Evolutionary conservation across 139 green algal genomes (phyloP).

Genomic region (Coccomyxa sp.): DNA sequence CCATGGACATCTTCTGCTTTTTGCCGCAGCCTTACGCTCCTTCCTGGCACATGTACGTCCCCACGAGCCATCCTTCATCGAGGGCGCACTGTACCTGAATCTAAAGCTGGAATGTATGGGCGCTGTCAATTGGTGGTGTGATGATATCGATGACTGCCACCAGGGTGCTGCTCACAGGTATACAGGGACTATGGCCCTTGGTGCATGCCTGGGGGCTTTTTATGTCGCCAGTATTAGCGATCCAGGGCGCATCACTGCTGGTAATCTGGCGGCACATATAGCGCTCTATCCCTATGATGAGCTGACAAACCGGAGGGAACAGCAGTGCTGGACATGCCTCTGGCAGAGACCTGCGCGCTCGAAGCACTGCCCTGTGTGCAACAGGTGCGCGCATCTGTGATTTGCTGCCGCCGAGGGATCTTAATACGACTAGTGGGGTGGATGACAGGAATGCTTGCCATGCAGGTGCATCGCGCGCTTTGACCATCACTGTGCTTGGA

Average conservation of each 20-base stretch:
- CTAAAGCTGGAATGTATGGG: too few species aligned
- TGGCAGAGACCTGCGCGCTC: conserved; percentile 49
- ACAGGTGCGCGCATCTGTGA: conserved; percentile 13
- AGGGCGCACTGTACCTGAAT: too few species aligned
- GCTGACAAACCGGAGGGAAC: conserved; percentile 25
- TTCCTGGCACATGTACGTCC: conserved; percentile 32
- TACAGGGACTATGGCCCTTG: conserved; percentile 14
- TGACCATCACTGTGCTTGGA: conserved; percentile 80
- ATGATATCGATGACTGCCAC: too few species aligned
- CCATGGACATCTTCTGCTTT: conserved; percentile 31
- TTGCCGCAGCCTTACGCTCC: conserved; percentile 27
- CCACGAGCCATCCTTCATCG: not conserved
- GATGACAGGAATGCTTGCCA: too few species aligned
- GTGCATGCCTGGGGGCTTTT: conserved; percentile 31
- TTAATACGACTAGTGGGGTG: too few species aligned
- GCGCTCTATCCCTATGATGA: conserved; percentile 50
- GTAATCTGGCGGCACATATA: conserved; percentile 22
- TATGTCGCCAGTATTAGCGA: conserved; percentile 22
- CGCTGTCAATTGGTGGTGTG: too few species aligned
- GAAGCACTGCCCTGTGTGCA: conserved; percentile 72
- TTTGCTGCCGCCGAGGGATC: not conserved
- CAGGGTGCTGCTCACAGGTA: conserved; percentile 14
- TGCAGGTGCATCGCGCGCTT: conserved; percentile 58
- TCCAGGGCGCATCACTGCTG: conserved; percentile 28
- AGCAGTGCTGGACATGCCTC: conserved; percentile 55